Base-by-base conservation (phyloP, 768 basidiomycete genomes). In the Mycena filopes region DNA sequence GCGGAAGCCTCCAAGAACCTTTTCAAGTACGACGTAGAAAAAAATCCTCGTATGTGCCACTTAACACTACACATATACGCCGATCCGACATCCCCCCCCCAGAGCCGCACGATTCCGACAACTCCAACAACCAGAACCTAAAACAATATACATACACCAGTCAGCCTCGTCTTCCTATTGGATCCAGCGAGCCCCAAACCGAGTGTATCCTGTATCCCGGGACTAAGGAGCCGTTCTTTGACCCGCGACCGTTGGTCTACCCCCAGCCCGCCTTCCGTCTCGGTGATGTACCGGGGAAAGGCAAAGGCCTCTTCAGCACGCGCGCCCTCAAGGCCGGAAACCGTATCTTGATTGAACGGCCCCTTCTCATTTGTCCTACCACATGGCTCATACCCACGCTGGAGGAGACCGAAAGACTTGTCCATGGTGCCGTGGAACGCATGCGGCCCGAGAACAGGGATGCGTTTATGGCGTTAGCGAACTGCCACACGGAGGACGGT, bases 261-360 rank as follows among this genome's bases (percentile, higher is more conserved):
- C 49, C 26, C 41, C 12, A 60, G 46, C n/a, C 25, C 56, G 48
- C 60, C 33, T 54, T 62, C 25, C 73, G 74, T 48, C 16, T 57
- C 29, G 54, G 48, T 41, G 70, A 58, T 41, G 54, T 42, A 20
- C 50, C 48, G 20, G 38, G 41, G 36, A 66, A 65, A 45, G 79
- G 79, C 0, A 47, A 65, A 16, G 79, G 79, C 10, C 65, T 78
- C 40, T 72, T 79, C 62, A 77, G 80, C n/a, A 74, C 71, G 36
- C 58, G 65, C 31, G 55, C 73, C 31, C 65, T 80, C 50, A 68
- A 69, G 25, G 55, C 55, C 11, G 76, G 76, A 46, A 77, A 77
- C 16, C 65, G 78, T 15, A 76, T 82, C 45, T 60, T 80, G 21
- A 70, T 70, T 21, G 80, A 82, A 59, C 76, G 80, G 2, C 78